Percentiles rank a stretch among this genome's conserved stretches.
phyloP scores from a whole-genome alignment of 805 yeast species.

The Metschnikowia anglica region DNA sequence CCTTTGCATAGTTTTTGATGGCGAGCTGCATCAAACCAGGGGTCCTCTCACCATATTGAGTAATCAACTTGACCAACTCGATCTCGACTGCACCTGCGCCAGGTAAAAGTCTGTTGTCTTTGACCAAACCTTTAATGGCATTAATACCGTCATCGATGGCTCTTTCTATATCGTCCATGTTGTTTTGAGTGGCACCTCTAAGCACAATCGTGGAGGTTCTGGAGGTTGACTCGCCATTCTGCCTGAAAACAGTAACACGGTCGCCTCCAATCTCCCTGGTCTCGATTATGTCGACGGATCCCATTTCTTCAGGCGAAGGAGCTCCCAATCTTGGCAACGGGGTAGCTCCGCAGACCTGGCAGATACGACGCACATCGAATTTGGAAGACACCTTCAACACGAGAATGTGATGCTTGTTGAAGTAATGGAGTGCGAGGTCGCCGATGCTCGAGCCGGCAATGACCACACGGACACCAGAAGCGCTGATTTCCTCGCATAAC shows the following conservation, averaged over 20 bases:
- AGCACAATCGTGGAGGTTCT: conserved; percentile 87
- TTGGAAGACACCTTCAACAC: conserved; percentile 90
- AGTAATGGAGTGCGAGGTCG: conserved; percentile 87
- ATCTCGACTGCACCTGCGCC: conserved; percentile 97
- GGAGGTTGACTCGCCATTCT: conserved; percentile 58
- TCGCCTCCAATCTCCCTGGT: conserved; percentile 96
- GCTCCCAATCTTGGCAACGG: conserved; percentile 94
- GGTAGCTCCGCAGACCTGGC: conserved; percentile 96
- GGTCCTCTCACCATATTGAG: conserved; percentile 86
- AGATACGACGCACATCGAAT: conserved; percentile 88
- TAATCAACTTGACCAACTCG: conserved; percentile 76
- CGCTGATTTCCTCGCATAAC: conserved; percentile 76
- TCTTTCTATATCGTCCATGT: conserved; percentile 91
- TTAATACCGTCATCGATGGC: conserved; percentile 97
- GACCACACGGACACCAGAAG: conserved; percentile 82
- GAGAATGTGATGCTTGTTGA: conserved; percentile 81
- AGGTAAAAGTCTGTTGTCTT: conserved; percentile 75
- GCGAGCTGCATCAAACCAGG: conserved; percentile 93
- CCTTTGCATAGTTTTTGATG: conserved; percentile 88
- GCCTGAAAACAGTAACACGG: conserved; percentile 91
- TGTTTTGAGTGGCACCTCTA: conserved; percentile 95
- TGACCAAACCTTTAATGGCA: conserved; percentile 83
- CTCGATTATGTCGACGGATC: conserved; percentile 81
- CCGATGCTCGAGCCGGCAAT: conserved; percentile 95
- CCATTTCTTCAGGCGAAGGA: conserved; percentile 93